These are phyloP conservation scores for Heliocybe sulcata DNA, from an alignment of 1,284 basidiomycete species.

Conservation along the genomic window DNA sequence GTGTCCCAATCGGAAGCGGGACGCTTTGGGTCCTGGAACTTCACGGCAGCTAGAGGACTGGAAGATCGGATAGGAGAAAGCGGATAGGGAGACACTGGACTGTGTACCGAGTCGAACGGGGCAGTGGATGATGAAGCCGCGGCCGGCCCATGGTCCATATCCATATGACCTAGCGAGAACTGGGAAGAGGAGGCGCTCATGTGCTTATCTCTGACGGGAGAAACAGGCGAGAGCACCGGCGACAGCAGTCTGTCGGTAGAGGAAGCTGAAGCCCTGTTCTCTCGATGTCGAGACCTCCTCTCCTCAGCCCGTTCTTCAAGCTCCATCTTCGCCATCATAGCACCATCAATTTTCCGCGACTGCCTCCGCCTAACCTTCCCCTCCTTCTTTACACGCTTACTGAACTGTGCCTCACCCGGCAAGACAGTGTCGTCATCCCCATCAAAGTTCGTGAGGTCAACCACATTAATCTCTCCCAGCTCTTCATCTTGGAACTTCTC, in stretches of 20 bases:
- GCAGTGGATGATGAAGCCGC: not conserved
- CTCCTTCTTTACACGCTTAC: conserved; percentile 53
- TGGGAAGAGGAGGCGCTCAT: not conserved
- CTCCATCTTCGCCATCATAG: conserved; percentile 14
- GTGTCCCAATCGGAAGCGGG: conserved; percentile 7
- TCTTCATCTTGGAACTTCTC: conserved; percentile 21
- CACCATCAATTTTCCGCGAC: conserved; percentile 31
- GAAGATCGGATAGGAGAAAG: conserved; percentile 1
- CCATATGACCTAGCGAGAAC: not conserved
- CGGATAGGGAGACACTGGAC: not conserved
- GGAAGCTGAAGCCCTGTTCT: not conserved
- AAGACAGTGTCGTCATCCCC: conserved; percentile 65
- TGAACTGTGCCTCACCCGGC: conserved; percentile 60
- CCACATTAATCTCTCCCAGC: conserved; percentile 39
- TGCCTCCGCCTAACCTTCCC: conserved; percentile 60
- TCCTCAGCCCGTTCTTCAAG: conserved; percentile 5
- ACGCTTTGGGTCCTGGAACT: conserved; percentile 1
- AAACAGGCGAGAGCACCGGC: not conserved
- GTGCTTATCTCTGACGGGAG: not conserved
- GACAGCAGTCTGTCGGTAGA: conserved; percentile 1
- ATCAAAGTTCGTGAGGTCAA: conserved; percentile 79
- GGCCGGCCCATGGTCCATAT: not conserved
- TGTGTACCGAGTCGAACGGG: not conserved
- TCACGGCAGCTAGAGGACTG: not conserved
- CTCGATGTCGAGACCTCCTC: conserved; percentile 6